Evolutionary conservation across 805 yeast genomes (phyloP).

Genomic region (Grigorovia yakushimaensis): DNA sequence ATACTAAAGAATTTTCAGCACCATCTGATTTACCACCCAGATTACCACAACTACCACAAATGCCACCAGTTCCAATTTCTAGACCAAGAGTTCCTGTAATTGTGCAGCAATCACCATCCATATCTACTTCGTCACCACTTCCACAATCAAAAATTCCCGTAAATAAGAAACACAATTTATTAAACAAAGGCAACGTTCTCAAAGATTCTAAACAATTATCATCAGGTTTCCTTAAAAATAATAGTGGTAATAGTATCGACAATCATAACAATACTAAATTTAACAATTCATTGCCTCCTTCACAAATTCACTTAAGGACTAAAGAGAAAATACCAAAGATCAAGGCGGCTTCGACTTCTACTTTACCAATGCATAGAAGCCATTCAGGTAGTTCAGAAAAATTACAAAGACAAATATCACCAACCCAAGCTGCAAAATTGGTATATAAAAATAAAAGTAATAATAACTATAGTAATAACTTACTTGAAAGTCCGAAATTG

Average conservation of each 20-base stretch:
- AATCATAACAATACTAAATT: background rate
- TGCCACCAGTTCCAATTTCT: background rate
- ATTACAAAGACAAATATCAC: conserved; percentile 1
- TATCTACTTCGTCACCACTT: background rate
- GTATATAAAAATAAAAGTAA: conserved; percentile 1
- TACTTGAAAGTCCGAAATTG: background rate
- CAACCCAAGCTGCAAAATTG: conserved; percentile 7
- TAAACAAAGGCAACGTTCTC: background rate
- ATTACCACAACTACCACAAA: background rate
- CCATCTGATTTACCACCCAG: conserved; percentile 1
- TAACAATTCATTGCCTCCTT: background rate
- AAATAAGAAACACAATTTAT: conserved; percentile 1
- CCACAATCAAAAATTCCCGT: background rate
- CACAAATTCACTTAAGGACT: background rate
- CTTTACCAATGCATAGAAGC: conserved; percentile 1
- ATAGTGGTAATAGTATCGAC: too few species aligned
- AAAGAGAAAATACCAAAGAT: background rate
- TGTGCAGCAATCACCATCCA: background rate
- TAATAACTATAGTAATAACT: background rate
- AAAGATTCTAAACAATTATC: background rate
- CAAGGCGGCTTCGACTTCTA: conserved; percentile 3
- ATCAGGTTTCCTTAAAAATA: too few species aligned
- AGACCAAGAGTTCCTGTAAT: background rate
- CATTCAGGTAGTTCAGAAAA: background rate
- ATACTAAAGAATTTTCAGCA: background rate